Evolutionary conservation across 805 yeast genomes (phyloP).

Genomic region (Yarrowia sp.): DNA sequence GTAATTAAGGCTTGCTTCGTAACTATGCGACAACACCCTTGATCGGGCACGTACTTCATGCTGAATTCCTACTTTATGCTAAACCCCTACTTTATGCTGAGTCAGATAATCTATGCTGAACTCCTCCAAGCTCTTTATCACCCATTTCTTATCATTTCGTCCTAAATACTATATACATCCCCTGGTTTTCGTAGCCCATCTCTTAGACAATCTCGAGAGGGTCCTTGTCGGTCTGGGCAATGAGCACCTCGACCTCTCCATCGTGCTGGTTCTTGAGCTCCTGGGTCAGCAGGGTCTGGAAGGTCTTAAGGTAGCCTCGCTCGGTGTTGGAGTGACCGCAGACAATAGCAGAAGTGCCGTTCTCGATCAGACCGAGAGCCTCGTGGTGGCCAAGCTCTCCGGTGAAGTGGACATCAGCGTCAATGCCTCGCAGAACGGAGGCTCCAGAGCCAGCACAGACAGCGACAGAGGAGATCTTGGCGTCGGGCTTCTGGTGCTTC

Average conservation of each 20-base stretch:
- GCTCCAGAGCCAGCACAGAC: constrained; percentile 96
- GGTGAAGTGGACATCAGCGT: constrained; percentile 74
- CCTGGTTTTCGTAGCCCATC: background rate
- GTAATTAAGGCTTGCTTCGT: no score
- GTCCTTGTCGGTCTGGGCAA: constrained; percentile 61
- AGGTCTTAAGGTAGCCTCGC: constrained; percentile 66
- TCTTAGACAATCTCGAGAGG: constrained; percentile 49
- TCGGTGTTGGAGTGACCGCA: constrained; percentile 94
- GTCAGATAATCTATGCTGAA: no score
- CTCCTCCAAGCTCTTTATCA: no score
- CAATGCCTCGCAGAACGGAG: constrained; percentile 55
- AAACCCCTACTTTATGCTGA: no score
- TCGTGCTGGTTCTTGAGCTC: constrained; percentile 41
- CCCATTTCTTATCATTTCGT: no score
- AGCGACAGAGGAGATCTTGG: constrained; percentile 53
- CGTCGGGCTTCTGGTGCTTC: constrained; percentile 34
- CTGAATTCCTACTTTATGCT: no score
- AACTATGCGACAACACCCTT: no score
- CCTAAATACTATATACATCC: constrained; percentile 8
- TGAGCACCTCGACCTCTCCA: constrained; percentile 43
- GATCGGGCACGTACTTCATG: no score
- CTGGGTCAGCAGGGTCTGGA: constrained; percentile 49
- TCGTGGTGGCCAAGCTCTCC: constrained; percentile 97
- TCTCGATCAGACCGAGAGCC: constrained; percentile 65
- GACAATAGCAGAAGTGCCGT: constrained; percentile 66